Percentiles rank a stretch among this genome's conserved stretches.
These are phyloP conservation scores for Xylariaceae sp. DNA, from an alignment of 2,329 filamentous ascomycete genomes.

Conservation along the genomic window DNA sequence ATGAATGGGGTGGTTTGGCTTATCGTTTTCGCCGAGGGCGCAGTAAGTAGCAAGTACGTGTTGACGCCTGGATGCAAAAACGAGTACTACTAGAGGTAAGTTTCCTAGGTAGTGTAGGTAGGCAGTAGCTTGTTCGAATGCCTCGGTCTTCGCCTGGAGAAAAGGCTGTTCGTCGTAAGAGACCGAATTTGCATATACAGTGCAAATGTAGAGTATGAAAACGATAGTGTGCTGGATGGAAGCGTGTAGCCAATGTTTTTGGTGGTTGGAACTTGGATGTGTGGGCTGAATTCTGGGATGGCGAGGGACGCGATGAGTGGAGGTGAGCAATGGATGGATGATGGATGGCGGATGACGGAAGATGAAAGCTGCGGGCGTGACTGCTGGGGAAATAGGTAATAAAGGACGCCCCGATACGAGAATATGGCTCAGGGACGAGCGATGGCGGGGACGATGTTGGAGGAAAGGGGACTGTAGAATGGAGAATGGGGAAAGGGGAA, in stretches of 20 bases:
- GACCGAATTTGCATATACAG: conserved; percentile 11
- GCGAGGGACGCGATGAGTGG: background rate
- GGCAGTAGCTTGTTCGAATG: conserved; percentile 12
- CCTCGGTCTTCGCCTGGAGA: background rate
- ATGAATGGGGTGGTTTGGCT: conserved; percentile 6
- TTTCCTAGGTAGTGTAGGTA: conserved; percentile 4
- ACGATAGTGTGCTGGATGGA: background rate
- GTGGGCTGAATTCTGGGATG: background rate
- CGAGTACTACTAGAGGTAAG: conserved; percentile 2
- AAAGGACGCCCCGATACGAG: background rate
- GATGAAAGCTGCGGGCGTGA: background rate
- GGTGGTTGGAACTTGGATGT: background rate
- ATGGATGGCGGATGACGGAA: background rate
- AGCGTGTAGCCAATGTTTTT: conserved; percentile 6
- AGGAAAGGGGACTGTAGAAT: background rate
- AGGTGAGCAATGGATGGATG: background rate
- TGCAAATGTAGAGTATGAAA: conserved; percentile 7
- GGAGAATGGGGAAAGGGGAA: background rate
- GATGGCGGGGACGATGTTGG: background rate
- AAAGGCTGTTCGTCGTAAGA: conserved; percentile 10
- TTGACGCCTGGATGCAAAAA: conserved; percentile 14
- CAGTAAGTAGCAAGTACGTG: conserved; percentile 3
- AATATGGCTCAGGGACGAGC: conserved; percentile 10
- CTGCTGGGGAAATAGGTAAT: background rate
- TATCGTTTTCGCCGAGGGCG: conserved; percentile 1